phyloP scores from a whole-genome alignment of 352 stramenopile species.

The Lagenidium giganteum region DNA sequence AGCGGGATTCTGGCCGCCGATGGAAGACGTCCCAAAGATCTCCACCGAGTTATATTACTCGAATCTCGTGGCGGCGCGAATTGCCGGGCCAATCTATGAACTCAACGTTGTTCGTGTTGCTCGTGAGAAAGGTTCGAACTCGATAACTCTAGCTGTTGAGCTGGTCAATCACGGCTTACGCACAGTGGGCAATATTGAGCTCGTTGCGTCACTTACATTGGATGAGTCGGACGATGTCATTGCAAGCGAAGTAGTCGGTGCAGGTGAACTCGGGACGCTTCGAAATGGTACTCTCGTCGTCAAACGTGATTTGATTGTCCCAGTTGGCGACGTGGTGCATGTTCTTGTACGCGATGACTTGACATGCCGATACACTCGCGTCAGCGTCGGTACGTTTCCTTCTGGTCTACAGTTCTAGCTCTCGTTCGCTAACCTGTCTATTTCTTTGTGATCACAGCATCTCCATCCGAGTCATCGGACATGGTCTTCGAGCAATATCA shows the following conservation, averaged over 20 bases:
- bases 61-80: constrained; percentile 47
- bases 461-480: not conserved
- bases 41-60: constrained; percentile 70
- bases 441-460: not conserved
- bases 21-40: constrained; percentile 44
- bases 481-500: constrained; percentile 14
- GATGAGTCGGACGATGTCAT: not conserved
- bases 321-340: constrained; percentile 18
- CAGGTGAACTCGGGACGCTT: not conserved
- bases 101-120: constrained; percentile 26
- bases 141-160: constrained; percentile 7
- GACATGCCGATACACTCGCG: constrained; percentile 18
- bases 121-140: too few relatives aligned
- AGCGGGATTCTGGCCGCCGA: constrained; percentile 64
- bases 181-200: not conserved
- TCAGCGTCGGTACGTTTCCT: constrained; percentile 2
- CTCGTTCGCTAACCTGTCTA: too few relatives aligned
- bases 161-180: constrained; percentile 12
- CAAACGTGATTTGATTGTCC: constrained; percentile 1
- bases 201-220: not conserved
- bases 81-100: constrained; percentile 51
- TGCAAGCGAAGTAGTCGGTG: not conserved
- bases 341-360: constrained; percentile 15
- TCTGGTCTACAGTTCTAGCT: not conserved
- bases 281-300: not conserved